Percentiles rank a stretch among this genome's conserved stretches.
phyloP scores from a whole-genome alignment of 768 basidiomycete species.

The Mycena polygramma region DNA sequence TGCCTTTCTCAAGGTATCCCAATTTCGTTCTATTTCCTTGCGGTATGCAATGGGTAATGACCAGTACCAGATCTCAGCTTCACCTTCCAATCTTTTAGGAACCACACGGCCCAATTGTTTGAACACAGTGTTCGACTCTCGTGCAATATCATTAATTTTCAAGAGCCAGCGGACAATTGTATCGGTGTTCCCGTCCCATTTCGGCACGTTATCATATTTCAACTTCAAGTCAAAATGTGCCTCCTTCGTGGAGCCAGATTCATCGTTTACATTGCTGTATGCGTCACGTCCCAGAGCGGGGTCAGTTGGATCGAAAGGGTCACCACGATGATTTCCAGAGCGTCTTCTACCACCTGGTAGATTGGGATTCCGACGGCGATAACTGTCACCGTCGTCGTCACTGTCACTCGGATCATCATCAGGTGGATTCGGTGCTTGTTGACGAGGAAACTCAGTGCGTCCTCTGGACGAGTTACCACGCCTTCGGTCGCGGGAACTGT shows the following conservation, averaged over 20 bases:
- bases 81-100: slow-evolving; percentile 42
- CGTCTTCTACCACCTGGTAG: no score
- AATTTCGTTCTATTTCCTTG: slow-evolving; percentile 41
- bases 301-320: background rate
- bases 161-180: slow-evolving; percentile 45
- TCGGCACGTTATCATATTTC: slow-evolving; percentile 45
- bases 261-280: background rate
- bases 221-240: slow-evolving; percentile 46
- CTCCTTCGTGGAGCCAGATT: background rate
- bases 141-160: slow-evolving; percentile 42
- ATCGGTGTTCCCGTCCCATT: slow-evolving; percentile 49
- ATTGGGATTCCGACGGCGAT: no score
- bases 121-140: slow-evolving; percentile 37
- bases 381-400: background rate
- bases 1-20: slow-evolving; percentile 43
- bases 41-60: slow-evolving; percentile 29
- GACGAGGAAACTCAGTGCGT: background rate
- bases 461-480: no score
- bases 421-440: background rate
- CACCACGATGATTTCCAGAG: background rate
- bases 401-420: background rate
- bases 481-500: no score
- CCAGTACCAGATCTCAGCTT: slow-evolving; percentile 49
- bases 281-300: background rate
- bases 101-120: slow-evolving; percentile 46